Percentiles rank a stretch among this genome's conserved stretches.
phyloP scores from a whole-genome alignment of 768 basidiomycete species.

The Paxillus ammoniavirescens region DNA sequence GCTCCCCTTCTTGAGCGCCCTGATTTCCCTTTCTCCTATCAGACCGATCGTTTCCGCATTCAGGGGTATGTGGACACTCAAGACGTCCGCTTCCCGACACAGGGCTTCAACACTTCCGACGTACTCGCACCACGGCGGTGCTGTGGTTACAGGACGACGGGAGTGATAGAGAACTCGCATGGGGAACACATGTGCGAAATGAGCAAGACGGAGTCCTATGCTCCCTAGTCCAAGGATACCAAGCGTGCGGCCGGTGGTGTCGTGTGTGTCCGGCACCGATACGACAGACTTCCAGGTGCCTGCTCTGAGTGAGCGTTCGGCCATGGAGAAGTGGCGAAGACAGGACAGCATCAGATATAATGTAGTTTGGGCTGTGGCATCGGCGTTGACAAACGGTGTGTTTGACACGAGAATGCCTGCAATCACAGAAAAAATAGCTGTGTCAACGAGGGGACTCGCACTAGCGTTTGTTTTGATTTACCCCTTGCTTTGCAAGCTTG shows the following conservation, averaged over 20 bases:
- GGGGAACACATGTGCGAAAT: conserved; percentile 71
- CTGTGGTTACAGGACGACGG: conserved; percentile 49
- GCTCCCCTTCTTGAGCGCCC: conserved; percentile 66
- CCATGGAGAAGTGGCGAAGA: conserved; percentile 64
- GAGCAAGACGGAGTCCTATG: conserved; percentile 63
- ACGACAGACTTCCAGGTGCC: conserved; percentile 60
- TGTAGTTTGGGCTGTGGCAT: conserved; percentile 82
- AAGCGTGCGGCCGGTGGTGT: conserved; percentile 62
- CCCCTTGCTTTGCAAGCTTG: conserved; percentile 66
- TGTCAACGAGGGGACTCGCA: not conserved
- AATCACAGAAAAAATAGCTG: not conserved
- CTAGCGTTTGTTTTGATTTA: conserved; percentile 25
- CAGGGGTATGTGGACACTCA: conserved; percentile 82
- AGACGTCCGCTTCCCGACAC: conserved; percentile 68
- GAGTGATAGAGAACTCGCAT: conserved; percentile 86
- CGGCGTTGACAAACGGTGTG: conserved; percentile 82
- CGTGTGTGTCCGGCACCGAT: conserved; percentile 50
- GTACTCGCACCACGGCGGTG: conserved; percentile 74
- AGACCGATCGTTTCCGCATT: conserved; percentile 65
- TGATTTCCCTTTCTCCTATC: conserved; percentile 71
- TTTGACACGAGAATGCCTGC: conserved; percentile 76
- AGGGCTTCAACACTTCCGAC: conserved; percentile 61
- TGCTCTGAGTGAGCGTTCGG: conserved; percentile 52
- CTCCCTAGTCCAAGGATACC: conserved; percentile 72
- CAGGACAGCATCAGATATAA: conserved; percentile 75